Base-by-base conservation (phyloP, 495 filamentous ascomycete genomes). In the Aspergillus olivimuriae region DNA sequence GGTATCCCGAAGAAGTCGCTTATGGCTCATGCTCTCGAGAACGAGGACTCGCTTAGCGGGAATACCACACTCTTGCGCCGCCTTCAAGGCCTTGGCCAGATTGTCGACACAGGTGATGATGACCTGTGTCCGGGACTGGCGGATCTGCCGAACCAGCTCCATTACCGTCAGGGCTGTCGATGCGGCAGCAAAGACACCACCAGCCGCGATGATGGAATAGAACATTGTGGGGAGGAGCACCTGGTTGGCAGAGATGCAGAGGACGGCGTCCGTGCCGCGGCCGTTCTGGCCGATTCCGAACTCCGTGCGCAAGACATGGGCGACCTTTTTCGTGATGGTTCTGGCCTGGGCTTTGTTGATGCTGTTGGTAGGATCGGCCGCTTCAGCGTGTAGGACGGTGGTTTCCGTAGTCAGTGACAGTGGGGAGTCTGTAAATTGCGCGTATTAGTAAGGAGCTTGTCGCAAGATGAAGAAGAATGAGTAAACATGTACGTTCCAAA, bases 241-340 rank as follows among this genome's bases (percentile, higher is more conserved):
- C 16, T 52, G 50, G 17, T 47, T 48, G 2, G 41, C 34, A 2
- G 44, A 52, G 30, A 52, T 44, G 6, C 44, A 52, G 28, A 52
- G 31, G 9, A 52, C 44, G 17, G 44, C 41, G 34, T 52, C 44
- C 15, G 44, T 34, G 4, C 50, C 50, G 15, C 41, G 40, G 0
- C 44, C 41, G 4, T 31, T 22, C 18, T 20, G 28, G 6, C 50
- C 50, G 18, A 52, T 48, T 0, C 35, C 44, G 31, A 52, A 52
- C 3, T 41, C 21, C 2, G 44, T 37, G 4, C 44, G 40, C n/a
- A 52, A 31, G 6, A 48, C 32, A 20, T 48, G 37, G 4, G 44
- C 44, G 37, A 48, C 14, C 17, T 41, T 24, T 26, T 48, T 48
- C 10, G 41, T 47, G 30, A 45, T 37, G 6, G 40, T 41, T 26